These are phyloP conservation scores for Obelidium mucronatum DNA, from an alignment of 192 early-diverging fungal species.

Conservation along the genomic window DNA sequence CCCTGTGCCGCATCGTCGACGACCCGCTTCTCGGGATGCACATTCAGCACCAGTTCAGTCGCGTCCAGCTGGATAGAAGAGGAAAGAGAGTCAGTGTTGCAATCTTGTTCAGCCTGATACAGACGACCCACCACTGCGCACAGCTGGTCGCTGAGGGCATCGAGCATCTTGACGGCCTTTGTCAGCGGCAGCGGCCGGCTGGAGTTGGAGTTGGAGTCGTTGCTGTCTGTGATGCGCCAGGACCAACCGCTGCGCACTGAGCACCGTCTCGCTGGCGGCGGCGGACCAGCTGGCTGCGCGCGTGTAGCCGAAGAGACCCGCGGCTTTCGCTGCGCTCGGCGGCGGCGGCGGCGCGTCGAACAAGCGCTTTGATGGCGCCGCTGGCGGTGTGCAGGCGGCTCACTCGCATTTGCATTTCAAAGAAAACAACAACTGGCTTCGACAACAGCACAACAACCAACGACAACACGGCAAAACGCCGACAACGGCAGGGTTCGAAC, in stretches of 20 bases:
- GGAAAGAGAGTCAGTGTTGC: neutral
- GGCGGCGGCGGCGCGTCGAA: too few species aligned
- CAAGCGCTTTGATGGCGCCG: too few species aligned
- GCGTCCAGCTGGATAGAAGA: constrained; percentile 69
- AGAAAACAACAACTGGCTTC: too few species aligned
- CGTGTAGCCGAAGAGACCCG: neutral
- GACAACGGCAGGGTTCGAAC: too few species aligned
- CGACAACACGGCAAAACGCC: too few species aligned
- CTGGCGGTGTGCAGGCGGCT: too few species aligned
- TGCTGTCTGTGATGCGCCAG: too few species aligned
- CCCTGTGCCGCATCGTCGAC: constrained; percentile 79
- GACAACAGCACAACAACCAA: too few species aligned
- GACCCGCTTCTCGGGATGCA: constrained; percentile 80
- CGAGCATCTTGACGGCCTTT: constrained; percentile 86
- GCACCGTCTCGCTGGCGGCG: neutral
- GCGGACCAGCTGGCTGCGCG: neutral
- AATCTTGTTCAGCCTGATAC: neutral
- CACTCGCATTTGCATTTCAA: too few species aligned
- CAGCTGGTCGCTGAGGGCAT: constrained; percentile 85
- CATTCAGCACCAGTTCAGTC: constrained; percentile 90
- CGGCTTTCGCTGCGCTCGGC: neutral
- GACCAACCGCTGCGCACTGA: neutral
- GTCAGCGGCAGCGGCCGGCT: constrained; percentile 23
- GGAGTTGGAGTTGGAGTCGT: neutral
- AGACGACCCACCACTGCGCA: constrained; percentile 76